Conservation (phyloP, 2,329 filamentous ascomycete species). For the Allantophomopsis cytisporea region DNA sequence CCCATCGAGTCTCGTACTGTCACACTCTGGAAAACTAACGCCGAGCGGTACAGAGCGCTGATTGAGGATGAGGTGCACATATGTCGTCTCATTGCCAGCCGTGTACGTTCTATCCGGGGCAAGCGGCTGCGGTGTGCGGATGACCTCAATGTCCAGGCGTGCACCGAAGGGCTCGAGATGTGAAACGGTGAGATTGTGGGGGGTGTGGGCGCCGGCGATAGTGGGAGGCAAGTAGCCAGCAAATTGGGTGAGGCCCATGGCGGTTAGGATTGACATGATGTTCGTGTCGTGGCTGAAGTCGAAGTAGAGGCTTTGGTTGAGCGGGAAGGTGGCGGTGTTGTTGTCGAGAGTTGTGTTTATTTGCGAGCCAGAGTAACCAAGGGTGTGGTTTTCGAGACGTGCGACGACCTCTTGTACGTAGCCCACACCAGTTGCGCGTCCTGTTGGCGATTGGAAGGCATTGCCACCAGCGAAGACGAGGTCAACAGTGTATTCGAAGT, state of each 20-base stretch:
- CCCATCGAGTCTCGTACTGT: slow-evolving; percentile 47
- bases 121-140: slow-evolving; percentile 52
- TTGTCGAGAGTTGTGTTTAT: slow-evolving; percentile 60
- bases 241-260: slow-evolving; percentile 62
- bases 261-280: slow-evolving; percentile 55
- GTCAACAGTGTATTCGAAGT: slow-evolving; percentile 59
- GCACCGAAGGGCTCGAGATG: slow-evolving; percentile 61
- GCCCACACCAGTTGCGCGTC: slow-evolving; percentile 59
- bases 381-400: slow-evolving; percentile 52
- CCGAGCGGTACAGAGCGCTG: slow-evolving; percentile 61
- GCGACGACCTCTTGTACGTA: slow-evolving; percentile 63
- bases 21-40: slow-evolving; percentile 51
- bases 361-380: slow-evolving; percentile 42
- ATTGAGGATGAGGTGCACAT: slow-evolving; percentile 64
- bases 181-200: slow-evolving; percentile 50
- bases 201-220: slow-evolving; percentile 31
- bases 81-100: slow-evolving; percentile 42
- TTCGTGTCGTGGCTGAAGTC: slow-evolving; percentile 72
- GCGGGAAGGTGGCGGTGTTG: slow-evolving; percentile 54
- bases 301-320: slow-evolving; percentile 61
- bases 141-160: slow-evolving; percentile 61
- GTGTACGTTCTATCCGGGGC: slow-evolving; percentile 32
- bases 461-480: slow-evolving; percentile 44
- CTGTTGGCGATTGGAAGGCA: slow-evolving; percentile 13
- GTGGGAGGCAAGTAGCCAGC: slow-evolving; percentile 38